A percentile compares a stretch with the other conserved stretches of the same genome.
Evolutionary conservation across 2,329 filamentous ascomycete genomes (phyloP).

Genomic region (Didymella arachidicola): DNA sequence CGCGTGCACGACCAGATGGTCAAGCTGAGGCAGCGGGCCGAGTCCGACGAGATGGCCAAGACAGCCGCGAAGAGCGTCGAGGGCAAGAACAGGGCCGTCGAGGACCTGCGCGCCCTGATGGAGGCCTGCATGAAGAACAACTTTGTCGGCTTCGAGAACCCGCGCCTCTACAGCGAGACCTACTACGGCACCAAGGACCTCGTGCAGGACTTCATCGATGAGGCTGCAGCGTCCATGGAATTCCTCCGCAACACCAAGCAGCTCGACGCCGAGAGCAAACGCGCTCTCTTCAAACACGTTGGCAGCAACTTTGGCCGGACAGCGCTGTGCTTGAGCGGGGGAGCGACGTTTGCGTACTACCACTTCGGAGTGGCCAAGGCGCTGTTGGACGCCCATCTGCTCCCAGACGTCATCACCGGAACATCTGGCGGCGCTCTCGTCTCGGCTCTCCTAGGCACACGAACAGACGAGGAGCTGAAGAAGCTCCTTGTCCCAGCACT

Average conservation of each 20-base stretch:
- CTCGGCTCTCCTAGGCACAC: constrained; percentile 83
- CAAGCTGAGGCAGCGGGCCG: constrained; percentile 63
- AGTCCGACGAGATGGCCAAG: constrained; percentile 62
- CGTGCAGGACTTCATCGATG: constrained; percentile 88
- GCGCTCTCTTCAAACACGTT: constrained; percentile 83
- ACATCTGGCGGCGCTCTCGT: constrained; percentile 94
- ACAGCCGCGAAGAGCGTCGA: constrained; percentile 24
- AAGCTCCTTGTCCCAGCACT: constrained; percentile 84
- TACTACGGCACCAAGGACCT: constrained; percentile 98
- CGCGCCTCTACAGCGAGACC: constrained; percentile 93
- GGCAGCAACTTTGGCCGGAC: constrained; percentile 92
- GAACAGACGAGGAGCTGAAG: constrained; percentile 91
- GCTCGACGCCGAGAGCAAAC: constrained; percentile 76
- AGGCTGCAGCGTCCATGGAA: constrained; percentile 73
- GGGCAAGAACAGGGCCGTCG: constrained; percentile 62
- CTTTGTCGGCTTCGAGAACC: constrained; percentile 93
- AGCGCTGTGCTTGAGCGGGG: constrained; percentile 90
- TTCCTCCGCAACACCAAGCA: constrained; percentile 74
- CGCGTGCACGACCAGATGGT: constrained; percentile 79
- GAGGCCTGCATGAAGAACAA: constrained; percentile 98
- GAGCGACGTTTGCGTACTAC: constrained; percentile 94
- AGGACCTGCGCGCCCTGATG: constrained; percentile 78
- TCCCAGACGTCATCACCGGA: constrained; percentile 94
- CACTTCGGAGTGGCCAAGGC: constrained; percentile 94
- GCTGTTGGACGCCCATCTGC: constrained; percentile 80